These are phyloP conservation scores for Ophiostoma sp. DNA, from an alignment of 2,329 filamentous ascomycete genomes.

Conservation along the genomic window DNA sequence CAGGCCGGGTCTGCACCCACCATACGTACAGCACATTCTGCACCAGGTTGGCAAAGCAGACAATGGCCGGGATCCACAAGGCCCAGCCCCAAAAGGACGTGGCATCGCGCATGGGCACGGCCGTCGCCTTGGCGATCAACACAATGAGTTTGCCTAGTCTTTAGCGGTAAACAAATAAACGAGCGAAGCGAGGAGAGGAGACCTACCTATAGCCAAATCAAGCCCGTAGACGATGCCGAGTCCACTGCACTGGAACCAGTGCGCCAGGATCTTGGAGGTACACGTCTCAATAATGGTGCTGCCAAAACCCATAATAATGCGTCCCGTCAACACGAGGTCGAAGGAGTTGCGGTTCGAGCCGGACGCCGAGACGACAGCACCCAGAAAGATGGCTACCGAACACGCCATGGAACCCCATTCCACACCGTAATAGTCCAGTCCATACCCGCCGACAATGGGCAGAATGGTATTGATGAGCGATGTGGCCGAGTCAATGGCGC, in stretches of 20 bases:
- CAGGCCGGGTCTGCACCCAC: conserved; percentile 32
- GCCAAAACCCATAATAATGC: conserved; percentile 35
- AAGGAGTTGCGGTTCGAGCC: conserved; percentile 33
- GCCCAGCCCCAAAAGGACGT: conserved; percentile 36
- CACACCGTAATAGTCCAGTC: conserved; percentile 34
- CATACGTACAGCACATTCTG: conserved; percentile 29
- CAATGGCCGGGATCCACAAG: conserved; percentile 32
- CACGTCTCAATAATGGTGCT: conserved; percentile 35
- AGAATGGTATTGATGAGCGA: conserved; percentile 34
- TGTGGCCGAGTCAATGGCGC: conserved; percentile 33
- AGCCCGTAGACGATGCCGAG: conserved; percentile 32
- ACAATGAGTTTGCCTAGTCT: conserved; percentile 31
- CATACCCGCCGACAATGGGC: conserved; percentile 35
- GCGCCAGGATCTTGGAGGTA: conserved; percentile 35
- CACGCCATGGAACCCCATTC: conserved; percentile 34
- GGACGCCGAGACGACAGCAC: conserved; percentile 32
- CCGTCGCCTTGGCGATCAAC: conserved; percentile 33
- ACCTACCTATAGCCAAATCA: conserved; percentile 31
- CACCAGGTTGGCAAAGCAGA: conserved; percentile 25
- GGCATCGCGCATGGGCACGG: conserved; percentile 35
- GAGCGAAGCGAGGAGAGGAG: no score
- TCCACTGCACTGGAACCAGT: conserved; percentile 34
- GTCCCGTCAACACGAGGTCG: conserved; percentile 31
- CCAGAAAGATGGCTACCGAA: conserved; percentile 32
- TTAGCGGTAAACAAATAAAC: no score